phyloP scores from a whole-genome alignment of 345 rosid genomes.

The Bretschneidera sinensis region DNA sequence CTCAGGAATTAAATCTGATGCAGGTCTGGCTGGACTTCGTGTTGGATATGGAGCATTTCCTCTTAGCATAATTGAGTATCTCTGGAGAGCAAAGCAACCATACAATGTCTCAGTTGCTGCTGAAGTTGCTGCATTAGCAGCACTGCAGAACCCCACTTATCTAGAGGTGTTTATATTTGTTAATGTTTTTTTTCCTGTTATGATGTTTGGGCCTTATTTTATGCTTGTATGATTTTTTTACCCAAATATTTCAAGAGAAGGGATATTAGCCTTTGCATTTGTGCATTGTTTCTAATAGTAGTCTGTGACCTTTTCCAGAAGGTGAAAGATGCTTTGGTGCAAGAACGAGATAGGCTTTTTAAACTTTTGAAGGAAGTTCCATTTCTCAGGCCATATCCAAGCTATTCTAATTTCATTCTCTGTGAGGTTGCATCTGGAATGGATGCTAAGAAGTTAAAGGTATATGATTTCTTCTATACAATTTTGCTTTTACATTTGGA shows the following conservation, averaged over 20 bases:
- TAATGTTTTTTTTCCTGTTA: conserved; percentile 4
- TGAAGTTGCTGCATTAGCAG: conserved; percentile 90
- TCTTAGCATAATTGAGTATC: conserved; percentile 69
- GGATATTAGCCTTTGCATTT: background rate
- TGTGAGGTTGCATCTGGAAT: conserved; percentile 74
- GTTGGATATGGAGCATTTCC: conserved; percentile 98
- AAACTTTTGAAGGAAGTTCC: conserved; percentile 61
- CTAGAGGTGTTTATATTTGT: conserved; percentile 43
- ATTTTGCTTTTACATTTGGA: background rate
- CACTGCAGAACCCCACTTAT: conserved; percentile 65
- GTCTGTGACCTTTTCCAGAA: conserved; percentile 30
- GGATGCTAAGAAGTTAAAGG: conserved; percentile 89
- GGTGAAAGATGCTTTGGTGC: conserved; percentile 71
- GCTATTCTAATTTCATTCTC: conserved; percentile 81
- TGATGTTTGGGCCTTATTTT: background rate
- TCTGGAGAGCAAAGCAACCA: conserved; percentile 95
- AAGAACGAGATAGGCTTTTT: conserved; percentile 74
- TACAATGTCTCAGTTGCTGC: conserved; percentile 95
- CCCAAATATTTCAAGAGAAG: background rate
- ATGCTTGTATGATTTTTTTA: background rate
- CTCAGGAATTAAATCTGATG: conserved; percentile 3
- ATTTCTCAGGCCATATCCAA: conserved; percentile 78
- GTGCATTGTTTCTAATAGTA: conserved; percentile 10
- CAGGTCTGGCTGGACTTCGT: conserved; percentile 89
- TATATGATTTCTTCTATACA: conserved; percentile 10